A percentile compares a stretch with the other conserved stretches of the same genome.
phyloP scores from a whole-genome alignment of 805 yeast genomes.

The Candida chilensis region DNA sequence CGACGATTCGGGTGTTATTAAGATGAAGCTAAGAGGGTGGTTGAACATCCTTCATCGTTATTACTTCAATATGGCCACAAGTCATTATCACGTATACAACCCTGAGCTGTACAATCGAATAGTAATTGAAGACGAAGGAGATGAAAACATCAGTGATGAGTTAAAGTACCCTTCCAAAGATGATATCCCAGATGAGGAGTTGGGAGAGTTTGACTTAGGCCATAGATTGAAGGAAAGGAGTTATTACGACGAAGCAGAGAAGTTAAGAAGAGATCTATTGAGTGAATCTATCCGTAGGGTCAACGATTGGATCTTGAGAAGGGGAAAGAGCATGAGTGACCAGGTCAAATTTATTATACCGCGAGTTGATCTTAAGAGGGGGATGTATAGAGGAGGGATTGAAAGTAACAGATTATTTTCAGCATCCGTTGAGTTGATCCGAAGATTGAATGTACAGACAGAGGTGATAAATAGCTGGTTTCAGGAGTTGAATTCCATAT shows the following conservation, averaged over 20 bases:
- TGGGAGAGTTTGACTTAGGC: conserved; percentile 9
- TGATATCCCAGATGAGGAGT: conserved; percentile 8
- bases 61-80: conserved; percentile 70
- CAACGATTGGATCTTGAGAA: conserved; percentile 10
- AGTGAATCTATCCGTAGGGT: conserved; percentile 29
- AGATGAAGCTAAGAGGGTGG: conserved; percentile 34
- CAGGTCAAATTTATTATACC: too few relatives aligned
- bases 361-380: too few relatives aligned
- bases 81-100: conserved; percentile 48
- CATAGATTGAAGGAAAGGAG: conserved; percentile 39
- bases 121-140: conserved; percentile 7
- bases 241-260: conserved; percentile 55
- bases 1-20: conserved; percentile 10
- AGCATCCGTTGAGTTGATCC: too few relatives aligned
- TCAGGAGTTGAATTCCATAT: conserved; percentile 24
- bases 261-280: conserved; percentile 42
- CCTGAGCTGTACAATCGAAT: conserved; percentile 15
- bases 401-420: too few relatives aligned
- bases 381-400: too few relatives aligned
- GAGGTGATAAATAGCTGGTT: conserved; percentile 43
- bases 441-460: conserved; percentile 43
- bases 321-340: too few relatives aligned
- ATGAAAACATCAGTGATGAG: conserved; percentile 7
- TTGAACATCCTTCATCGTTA: conserved; percentile 63
- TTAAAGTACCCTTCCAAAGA: conserved; percentile 7